Evolutionary conservation across 352 stramenopile species (phyloP).

Genomic region (Nothophytophthora sp.): DNA sequence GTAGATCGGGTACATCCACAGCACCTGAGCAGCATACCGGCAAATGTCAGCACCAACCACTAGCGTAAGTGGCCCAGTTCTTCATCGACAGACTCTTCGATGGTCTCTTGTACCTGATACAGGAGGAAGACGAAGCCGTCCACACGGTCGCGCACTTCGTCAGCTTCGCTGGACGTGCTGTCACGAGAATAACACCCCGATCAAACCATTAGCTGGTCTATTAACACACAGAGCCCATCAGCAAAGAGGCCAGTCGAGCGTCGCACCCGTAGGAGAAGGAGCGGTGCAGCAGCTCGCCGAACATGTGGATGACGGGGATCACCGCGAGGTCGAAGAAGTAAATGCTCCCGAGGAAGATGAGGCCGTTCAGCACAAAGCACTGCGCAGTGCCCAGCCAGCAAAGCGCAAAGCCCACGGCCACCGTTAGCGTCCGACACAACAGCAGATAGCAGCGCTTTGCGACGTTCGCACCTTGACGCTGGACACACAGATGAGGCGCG

Average conservation of each 20-base stretch:
- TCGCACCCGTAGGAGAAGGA: slow-evolving; percentile 65
- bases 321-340: slow-evolving; percentile 88
- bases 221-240: background rate
- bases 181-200: background rate
- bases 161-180: slow-evolving; percentile 52
- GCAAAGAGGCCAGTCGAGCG: background rate
- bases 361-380: slow-evolving; percentile 89
- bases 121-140: slow-evolving; percentile 86
- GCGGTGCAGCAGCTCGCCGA: slow-evolving; percentile 78
- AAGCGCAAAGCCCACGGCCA: background rate
- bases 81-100: background rate
- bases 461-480: slow-evolving; percentile 63
- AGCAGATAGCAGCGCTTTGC: background rate
- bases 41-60: background rate
- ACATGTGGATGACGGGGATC: slow-evolving; percentile 88
- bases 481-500: slow-evolving; percentile 80
- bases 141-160: slow-evolving; percentile 75
- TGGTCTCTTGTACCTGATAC: slow-evolving; percentile 54
- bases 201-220: background rate
- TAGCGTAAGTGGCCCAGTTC: too few relatives aligned
- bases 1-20: slow-evolving; percentile 93
- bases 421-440: background rate
- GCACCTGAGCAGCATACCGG: slow-evolving; percentile 31
- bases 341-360: slow-evolving; percentile 90
- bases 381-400: slow-evolving; percentile 11